Conservation (phyloP, 306 rosid genomes). For the Vigna radiata region DNA sequence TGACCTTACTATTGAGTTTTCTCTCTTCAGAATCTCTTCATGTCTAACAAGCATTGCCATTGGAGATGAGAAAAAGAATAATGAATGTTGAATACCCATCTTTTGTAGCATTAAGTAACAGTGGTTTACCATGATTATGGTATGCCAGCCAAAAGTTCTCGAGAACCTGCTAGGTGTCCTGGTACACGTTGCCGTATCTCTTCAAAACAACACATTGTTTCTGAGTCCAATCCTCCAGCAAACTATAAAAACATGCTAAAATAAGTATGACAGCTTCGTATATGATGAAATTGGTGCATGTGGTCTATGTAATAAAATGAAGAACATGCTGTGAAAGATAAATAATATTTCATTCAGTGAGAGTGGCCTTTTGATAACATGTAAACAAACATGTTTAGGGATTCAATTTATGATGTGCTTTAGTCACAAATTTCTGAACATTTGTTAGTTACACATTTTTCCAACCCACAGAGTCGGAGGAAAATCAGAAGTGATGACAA, state of each 20-base stretch:
- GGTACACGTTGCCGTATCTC: slow-evolving; percentile 83
- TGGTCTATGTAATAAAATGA: neutral
- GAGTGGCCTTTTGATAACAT: neutral
- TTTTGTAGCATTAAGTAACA: slow-evolving; percentile 36
- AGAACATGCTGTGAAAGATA: neutral
- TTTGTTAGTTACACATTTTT: slow-evolving; percentile 1
- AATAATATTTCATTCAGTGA: neutral
- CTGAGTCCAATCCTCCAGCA: slow-evolving; percentile 93
- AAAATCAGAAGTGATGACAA: slow-evolving; percentile 12
- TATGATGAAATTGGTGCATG: slow-evolving; percentile 1
- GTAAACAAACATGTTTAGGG: neutral
- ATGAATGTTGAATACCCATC: slow-evolving; percentile 38
- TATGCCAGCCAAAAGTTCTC: slow-evolving; percentile 66
- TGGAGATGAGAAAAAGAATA: slow-evolving; percentile 42
- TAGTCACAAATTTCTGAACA: neutral
- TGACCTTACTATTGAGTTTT: slow-evolving; percentile 16
- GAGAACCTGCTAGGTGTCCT: slow-evolving; percentile 59
- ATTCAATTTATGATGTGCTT: slow-evolving; percentile 3
- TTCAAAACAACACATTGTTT: slow-evolving; percentile 82
- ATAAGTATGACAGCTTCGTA: neutral
- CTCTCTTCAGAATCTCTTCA: slow-evolving; percentile 42
- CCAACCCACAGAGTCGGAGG: neutral
- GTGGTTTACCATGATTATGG: slow-evolving; percentile 58
- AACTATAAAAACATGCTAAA: slow-evolving; percentile 61
- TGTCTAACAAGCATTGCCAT: neutral